These are phyloP conservation scores for Erythrobasidium yunnanense DNA, from an alignment of 768 basidiomycete genomes.

Conservation along the genomic window DNA sequence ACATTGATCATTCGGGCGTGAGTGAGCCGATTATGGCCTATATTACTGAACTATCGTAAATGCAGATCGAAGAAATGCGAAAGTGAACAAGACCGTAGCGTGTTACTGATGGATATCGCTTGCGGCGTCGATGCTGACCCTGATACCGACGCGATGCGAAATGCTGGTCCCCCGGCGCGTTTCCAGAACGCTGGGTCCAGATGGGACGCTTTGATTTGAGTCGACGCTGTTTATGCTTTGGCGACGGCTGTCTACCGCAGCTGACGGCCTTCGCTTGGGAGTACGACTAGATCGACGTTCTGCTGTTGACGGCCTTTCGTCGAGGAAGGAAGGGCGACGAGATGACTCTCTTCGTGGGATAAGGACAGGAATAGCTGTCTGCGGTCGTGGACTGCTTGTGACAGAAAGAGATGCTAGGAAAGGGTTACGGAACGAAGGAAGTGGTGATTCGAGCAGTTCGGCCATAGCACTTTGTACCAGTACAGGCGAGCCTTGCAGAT, in stretches of 20 bases:
- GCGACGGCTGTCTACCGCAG: not conserved
- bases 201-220: not conserved
- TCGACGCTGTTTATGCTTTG: not conserved
- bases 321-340: not conserved
- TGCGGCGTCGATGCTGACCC: not conserved
- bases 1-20: too few species aligned
- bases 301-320: not conserved
- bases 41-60: too few species aligned
- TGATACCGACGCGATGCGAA: not conserved
- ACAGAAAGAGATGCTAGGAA: not conserved
- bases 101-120: too few species aligned
- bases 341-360: not conserved
- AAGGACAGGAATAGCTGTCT: too few species aligned
- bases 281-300: not conserved
- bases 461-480: not conserved
- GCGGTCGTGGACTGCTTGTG: too few species aligned
- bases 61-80: too few species aligned
- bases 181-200: slow-evolving; percentile 3
- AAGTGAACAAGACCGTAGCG: too few species aligned
- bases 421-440: not conserved
- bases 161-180: not conserved
- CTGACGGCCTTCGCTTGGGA: not conserved
- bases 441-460: not conserved
- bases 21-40: too few species aligned
- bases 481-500: not conserved